Conservation (phyloP, 192 early-diverging fungal genomes). For the Spinellus fusiger region DNA sequence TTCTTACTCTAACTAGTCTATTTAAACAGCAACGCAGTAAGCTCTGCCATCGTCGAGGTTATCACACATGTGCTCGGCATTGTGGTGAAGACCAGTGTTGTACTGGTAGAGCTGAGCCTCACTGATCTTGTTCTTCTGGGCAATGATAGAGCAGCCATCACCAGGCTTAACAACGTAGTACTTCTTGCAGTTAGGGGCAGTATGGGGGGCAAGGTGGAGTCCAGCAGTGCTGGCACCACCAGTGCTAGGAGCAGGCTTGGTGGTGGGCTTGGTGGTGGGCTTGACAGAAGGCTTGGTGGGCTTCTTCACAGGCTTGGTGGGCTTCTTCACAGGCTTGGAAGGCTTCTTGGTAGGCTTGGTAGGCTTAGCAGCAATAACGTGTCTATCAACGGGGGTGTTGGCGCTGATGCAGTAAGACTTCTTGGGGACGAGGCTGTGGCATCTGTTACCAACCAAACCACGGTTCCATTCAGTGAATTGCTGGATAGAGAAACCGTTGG, state of each 20-base stretch:
- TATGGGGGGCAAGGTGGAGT: conserved; percentile 12
- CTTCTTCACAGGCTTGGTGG: not conserved
- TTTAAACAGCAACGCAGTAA: conserved; percentile 4
- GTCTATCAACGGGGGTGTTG: not conserved
- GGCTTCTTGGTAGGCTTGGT: not conserved
- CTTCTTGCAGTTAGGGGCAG: conserved; percentile 22
- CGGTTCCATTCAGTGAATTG: conserved; percentile 6
- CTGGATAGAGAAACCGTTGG: not conserved
- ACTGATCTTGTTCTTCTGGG: conserved; percentile 8
- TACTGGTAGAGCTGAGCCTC: conserved; percentile 19
- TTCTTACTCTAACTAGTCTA: too few relatives aligned
- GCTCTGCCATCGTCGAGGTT: conserved; percentile 6
- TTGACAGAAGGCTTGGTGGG: conserved; percentile 8
- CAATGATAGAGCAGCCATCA: conserved; percentile 12
- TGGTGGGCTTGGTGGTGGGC: not conserved
- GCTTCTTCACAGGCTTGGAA: not conserved
- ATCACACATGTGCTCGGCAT: conserved; percentile 14
- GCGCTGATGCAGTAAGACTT: conserved; percentile 7
- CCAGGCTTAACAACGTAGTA: conserved; percentile 11
- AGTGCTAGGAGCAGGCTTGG: conserved; percentile 13
- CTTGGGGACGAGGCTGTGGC: conserved; percentile 4
- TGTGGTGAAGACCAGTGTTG: conserved; percentile 26
- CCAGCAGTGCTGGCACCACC: not conserved
- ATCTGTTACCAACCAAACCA: conserved; percentile 2
- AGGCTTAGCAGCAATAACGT: conserved; percentile 10